Percentiles rank a stretch among this genome's conserved stretches.
These are phyloP conservation scores for Cyclostephanos invisitatus DNA, from an alignment of 108 stramenopile species.

Conservation along the genomic window DNA sequence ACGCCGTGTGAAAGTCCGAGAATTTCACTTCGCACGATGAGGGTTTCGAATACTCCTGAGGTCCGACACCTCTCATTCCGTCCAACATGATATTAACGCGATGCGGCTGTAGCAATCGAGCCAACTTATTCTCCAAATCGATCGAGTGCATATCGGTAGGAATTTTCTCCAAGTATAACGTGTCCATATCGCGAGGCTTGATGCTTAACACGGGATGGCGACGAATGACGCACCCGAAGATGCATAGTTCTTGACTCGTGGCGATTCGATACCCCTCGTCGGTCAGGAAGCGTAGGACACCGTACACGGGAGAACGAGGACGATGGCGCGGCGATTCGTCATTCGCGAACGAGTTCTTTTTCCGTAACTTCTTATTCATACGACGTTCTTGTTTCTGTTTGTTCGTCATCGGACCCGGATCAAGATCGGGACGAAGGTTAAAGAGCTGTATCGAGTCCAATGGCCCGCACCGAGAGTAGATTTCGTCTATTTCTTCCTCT, in stretches of 20 bases:
- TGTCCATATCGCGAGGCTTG: slow-evolving; percentile 52
- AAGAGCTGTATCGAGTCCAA: slow-evolving; percentile 69
- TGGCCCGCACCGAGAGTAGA: slow-evolving; percentile 72
- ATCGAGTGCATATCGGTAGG: slow-evolving; percentile 48
- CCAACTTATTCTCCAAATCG: slow-evolving; percentile 69
- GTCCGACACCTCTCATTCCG: slow-evolving; percentile 43
- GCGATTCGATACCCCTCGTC: slow-evolving; percentile 53
- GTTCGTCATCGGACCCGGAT: slow-evolving; percentile 66
- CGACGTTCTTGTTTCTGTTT: slow-evolving; percentile 49
- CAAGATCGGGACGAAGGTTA: slow-evolving; percentile 73
- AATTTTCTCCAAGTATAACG: slow-evolving; percentile 72
- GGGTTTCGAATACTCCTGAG: slow-evolving; percentile 28
- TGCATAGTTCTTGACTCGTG: slow-evolving; percentile 52
- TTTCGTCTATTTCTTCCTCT: slow-evolving; percentile 53
- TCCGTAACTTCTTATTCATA: slow-evolving; percentile 33
- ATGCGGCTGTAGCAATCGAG: slow-evolving; percentile 56
- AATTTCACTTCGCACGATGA: slow-evolving; percentile 71
- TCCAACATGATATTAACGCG: slow-evolving; percentile 61
- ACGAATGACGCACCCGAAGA: slow-evolving; percentile 82
- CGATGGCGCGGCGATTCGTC: slow-evolving; percentile 35
- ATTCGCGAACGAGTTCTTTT: background rate
- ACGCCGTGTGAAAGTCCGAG: slow-evolving; percentile 63
- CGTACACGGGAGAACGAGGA: slow-evolving; percentile 80
- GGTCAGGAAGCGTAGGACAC: slow-evolving; percentile 59
- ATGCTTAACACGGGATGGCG: slow-evolving; percentile 67